Base-by-base conservation (phyloP, 345 rosid genomes). In the Eucalyptus tenuipes region DNA sequence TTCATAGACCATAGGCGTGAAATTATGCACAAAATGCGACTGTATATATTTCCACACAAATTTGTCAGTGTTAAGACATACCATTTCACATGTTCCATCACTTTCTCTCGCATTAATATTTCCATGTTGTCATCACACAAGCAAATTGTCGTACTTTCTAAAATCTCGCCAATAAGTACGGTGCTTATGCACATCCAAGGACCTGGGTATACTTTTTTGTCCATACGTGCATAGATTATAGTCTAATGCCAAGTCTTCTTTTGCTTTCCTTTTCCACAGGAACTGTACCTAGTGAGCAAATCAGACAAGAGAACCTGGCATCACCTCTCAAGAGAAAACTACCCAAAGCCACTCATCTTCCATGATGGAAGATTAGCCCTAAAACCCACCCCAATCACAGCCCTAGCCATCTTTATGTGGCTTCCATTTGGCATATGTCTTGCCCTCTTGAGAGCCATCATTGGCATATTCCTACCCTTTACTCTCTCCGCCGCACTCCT, bases 321-420 rank as follows among this genome's bases (percentile, higher is more conserved):
- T 87, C 88, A 86, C 40, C 94, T 96, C 55, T 93, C 94, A 29
- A 90, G 90, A 81, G 89, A 90, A 18, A 91, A 87, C 50, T 94
- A 95, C 91, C 93, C 95, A 27, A 94, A 93, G 86, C 95, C 97
- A 88, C 89, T 96, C 40, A 91, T 96, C 33, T 97, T 96, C 89
- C 99, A 95, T 49, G 99, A 97, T 71, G 97, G 98, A n/a, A 91
- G 99, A 86, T 90, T 97, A 40, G 97, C 97, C 49, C 89, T 94
- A n/a, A 93, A 82, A 71, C 99, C 99, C 59, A 92, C 94, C 45
- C 93, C 92, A 40, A 27, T 87, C 37, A 89, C 93, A 87, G 88
- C 96, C 48, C 87, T 97, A 15, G 91, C 91, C 87, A 88, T 95
- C 92, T 94, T 95, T 93, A 90, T 94, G 88, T 97, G 99, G 98